Conservation (phyloP, 768 basidiomycete genomes). For the Mycena vitilis region DNA sequence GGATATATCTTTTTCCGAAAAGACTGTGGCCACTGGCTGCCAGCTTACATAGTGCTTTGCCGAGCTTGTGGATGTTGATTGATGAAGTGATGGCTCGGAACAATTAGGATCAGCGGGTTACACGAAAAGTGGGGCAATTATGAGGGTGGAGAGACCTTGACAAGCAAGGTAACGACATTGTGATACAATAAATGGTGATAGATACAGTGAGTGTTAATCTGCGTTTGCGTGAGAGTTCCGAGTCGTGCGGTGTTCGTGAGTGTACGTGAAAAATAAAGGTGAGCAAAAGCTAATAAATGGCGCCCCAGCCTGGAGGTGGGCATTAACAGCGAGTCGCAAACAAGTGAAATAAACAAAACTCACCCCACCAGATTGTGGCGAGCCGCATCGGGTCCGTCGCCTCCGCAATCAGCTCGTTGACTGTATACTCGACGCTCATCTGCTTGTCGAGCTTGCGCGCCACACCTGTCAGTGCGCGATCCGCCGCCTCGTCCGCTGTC, state of each 20-base stretch:
- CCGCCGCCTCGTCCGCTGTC: slow-evolving; percentile 86
- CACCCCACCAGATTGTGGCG: slow-evolving; percentile 82
- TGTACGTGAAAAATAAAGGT: slow-evolving; percentile 5
- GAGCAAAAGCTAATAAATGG: slow-evolving; percentile 35
- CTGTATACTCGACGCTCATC: slow-evolving; percentile 91
- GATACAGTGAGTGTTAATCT: slow-evolving; percentile 15
- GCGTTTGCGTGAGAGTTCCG: slow-evolving; percentile 9
- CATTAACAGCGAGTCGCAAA: slow-evolving; percentile 4
- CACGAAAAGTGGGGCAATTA: too few species aligned
- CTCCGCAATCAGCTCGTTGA: slow-evolving; percentile 91
- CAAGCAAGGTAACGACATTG: neutral
- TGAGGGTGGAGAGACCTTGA: too few species aligned
- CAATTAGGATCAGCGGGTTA: too few species aligned
- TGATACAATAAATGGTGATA: slow-evolving; percentile 3
- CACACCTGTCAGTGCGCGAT: slow-evolving; percentile 86
- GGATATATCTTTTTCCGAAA: too few species aligned
- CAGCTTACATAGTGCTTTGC: too few species aligned
- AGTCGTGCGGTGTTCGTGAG: slow-evolving; percentile 10
- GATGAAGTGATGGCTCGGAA: too few species aligned
- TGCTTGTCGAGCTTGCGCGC: slow-evolving; percentile 84
- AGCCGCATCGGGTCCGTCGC: slow-evolving; percentile 85
- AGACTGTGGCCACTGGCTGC: too few species aligned
- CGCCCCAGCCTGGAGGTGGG: slow-evolving; percentile 46
- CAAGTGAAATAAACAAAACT: slow-evolving; percentile 38
- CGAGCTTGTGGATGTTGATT: too few species aligned